A percentile compares a stretch with the other conserved stretches of the same genome.
Evolutionary conservation across 441 rosid species (phyloP).

Genomic region (Adansonia grandidieri): DNA sequence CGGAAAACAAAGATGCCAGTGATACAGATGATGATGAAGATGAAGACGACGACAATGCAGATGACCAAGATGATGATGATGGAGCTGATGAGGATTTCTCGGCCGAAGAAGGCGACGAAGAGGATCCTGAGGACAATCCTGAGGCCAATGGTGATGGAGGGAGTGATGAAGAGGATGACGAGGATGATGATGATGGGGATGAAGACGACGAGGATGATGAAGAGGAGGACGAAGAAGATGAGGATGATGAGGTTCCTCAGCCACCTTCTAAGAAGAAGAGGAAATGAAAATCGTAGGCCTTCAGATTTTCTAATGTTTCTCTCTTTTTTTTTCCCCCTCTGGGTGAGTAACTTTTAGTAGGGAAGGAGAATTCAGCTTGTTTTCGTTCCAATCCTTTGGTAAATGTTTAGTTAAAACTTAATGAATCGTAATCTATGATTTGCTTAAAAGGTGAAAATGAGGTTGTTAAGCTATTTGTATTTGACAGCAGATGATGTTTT

Average conservation of each 20-base stretch:
- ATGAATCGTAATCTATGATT: not conserved
- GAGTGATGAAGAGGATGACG: constrained; percentile 58
- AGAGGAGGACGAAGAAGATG: constrained; percentile 53
- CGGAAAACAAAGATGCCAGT: constrained; percentile 49
- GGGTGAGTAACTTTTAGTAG: constrained; percentile 26
- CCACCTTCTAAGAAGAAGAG: constrained; percentile 73
- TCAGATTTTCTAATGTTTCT: constrained; percentile 7
- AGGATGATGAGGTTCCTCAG: constrained; percentile 62
- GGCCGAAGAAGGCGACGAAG: constrained; percentile 63
- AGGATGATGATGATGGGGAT: constrained; percentile 41
- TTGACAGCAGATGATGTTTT: not conserved
- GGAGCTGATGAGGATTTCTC: constrained; percentile 61
- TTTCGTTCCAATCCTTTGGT: constrained; percentile 19
- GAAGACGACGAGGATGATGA: constrained; percentile 42
- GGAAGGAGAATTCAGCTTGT: constrained; percentile 25
- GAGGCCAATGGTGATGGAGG: constrained; percentile 65
- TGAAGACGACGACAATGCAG: constrained; percentile 33
- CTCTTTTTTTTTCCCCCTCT: not conserved
- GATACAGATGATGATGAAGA: constrained; percentile 53
- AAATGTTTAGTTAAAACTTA: not conserved
- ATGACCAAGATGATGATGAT: constrained; percentile 49
- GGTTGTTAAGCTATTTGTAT: constrained; percentile 2
- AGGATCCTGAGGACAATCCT: constrained; percentile 71
- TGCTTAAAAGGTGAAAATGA: not conserved
- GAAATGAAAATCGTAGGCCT: constrained; percentile 43